phyloP scores from a whole-genome alignment of 371 early-diverging fungal species.

The Syncephalastrum contaminatum region DNA sequence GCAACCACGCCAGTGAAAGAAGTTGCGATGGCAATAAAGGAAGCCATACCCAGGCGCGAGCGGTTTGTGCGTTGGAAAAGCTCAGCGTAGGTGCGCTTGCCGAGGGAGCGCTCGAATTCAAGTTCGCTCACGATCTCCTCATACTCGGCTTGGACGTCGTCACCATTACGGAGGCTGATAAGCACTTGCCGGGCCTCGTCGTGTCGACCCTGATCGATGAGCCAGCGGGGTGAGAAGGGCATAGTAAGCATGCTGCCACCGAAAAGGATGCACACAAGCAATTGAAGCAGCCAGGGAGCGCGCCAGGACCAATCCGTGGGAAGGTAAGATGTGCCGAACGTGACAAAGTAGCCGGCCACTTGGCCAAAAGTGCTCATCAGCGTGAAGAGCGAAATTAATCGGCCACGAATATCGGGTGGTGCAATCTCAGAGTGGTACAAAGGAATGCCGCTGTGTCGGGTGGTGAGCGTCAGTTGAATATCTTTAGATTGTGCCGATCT shows the following conservation, averaged over 20 bases:
- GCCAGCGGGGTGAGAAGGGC: conserved; percentile 61
- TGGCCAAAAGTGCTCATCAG: conserved; percentile 38
- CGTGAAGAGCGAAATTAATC: conserved; percentile 43
- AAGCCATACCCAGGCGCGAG: conserved; percentile 38
- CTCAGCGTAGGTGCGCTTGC: conserved; percentile 38
- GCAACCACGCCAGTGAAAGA: conserved; percentile 66
- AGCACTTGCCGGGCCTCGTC: conserved; percentile 49
- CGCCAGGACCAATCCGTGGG: conserved; percentile 43
- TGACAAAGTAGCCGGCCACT: conserved; percentile 46
- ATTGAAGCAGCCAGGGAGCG: conserved; percentile 34
- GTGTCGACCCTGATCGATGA: conserved; percentile 46
- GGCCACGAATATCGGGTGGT: conserved; percentile 64
- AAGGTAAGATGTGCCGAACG: conserved; percentile 46
- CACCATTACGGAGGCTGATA: conserved; percentile 35
- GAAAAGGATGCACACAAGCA: conserved; percentile 23
- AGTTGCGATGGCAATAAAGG: conserved; percentile 56
- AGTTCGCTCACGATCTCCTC: conserved; percentile 37
- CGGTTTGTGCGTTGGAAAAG: conserved; percentile 37
- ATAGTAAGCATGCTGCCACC: conserved; percentile 19
- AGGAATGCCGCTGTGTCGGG: conserved; percentile 11
- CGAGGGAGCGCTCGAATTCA: conserved; percentile 38
- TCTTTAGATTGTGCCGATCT: conserved; percentile 15
- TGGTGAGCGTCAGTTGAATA: conserved; percentile 20
- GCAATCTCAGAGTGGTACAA: conserved; percentile 64
- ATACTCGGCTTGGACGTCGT: conserved; percentile 21